Evolutionary conservation across 1,284 basidiomycete genomes (phyloP).

Genomic region (Porogramme epimiltina): DNA sequence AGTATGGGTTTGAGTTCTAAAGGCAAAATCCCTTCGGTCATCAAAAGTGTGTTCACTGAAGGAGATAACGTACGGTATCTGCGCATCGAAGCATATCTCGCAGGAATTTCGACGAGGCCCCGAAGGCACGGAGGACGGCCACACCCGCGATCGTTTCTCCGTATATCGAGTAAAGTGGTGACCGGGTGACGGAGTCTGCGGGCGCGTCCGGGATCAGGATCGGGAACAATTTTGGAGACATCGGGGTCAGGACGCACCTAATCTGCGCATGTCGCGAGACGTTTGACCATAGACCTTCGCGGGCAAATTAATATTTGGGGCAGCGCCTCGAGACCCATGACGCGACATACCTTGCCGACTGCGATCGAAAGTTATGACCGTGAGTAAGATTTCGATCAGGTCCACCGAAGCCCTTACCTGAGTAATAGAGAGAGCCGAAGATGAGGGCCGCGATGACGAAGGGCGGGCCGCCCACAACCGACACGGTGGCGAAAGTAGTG

Average conservation of each 20-base stretch:
- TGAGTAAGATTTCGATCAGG: conserved; percentile 1
- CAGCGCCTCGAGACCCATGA: neutral
- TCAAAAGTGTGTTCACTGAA: conserved; percentile 6
- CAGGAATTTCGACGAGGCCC: conserved; percentile 84
- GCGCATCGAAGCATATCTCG: conserved; percentile 84
- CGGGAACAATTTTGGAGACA: conserved; percentile 7
- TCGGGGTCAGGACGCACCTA: conserved; percentile 50
- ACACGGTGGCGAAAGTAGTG: conserved; percentile 79
- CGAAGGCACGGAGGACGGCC: conserved; percentile 86
- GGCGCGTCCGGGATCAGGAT: conserved; percentile 12
- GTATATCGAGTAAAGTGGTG: conserved; percentile 90
- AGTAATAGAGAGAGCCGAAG: conserved; percentile 71
- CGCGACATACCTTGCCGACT: conserved; percentile 49
- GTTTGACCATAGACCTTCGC: conserved; percentile 81
- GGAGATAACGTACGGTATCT: conserved; percentile 55
- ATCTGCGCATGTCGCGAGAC: conserved; percentile 85
- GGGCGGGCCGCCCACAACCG: conserved; percentile 75
- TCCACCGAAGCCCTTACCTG: conserved; percentile 44
- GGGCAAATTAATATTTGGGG: neutral
- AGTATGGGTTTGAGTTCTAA: conserved; percentile 78
- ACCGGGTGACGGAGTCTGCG: conserved; percentile 84
- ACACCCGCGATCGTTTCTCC: conserved; percentile 91
- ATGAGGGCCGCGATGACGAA: conserved; percentile 66
- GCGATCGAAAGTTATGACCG: conserved; percentile 8
- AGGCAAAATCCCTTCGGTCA: conserved; percentile 10